These are phyloP conservation scores for Lomentospora prolificans DNA, from an alignment of 2,329 filamentous ascomycete species.

Conservation along the genomic window DNA sequence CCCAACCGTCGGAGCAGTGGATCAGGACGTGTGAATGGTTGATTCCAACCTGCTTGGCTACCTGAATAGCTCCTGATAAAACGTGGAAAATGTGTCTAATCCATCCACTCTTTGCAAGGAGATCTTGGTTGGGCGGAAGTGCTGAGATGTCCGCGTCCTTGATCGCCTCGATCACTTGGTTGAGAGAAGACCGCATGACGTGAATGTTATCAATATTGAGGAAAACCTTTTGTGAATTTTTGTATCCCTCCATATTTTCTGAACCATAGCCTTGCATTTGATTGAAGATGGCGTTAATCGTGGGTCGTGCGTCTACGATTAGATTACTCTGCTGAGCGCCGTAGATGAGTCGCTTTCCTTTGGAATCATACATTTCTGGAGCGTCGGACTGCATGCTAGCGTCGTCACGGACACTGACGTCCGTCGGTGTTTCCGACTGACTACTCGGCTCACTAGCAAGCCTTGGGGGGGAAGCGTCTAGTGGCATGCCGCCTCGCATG, in stretches of 20 bases:
- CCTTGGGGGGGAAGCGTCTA: slow-evolving; percentile 15
- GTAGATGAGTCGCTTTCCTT: slow-evolving; percentile 60
- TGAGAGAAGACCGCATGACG: slow-evolving; percentile 87
- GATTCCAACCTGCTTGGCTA: slow-evolving; percentile 79
- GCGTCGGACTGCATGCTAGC: slow-evolving; percentile 36
- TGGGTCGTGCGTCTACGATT: slow-evolving; percentile 91
- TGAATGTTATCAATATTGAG: slow-evolving; percentile 98
- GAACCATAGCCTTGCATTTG: slow-evolving; percentile 88
- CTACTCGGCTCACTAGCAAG: background rate
- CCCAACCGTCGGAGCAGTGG: slow-evolving; percentile 98
- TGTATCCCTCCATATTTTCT: slow-evolving; percentile 97
- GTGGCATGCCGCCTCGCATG: slow-evolving; percentile 20
- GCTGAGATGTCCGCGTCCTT: slow-evolving; percentile 87
- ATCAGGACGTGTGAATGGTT: slow-evolving; percentile 92
- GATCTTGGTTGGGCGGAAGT: slow-evolving; percentile 70
- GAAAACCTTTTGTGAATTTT: slow-evolving; percentile 81
- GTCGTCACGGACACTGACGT: slow-evolving; percentile 20
- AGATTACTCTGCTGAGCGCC: slow-evolving; percentile 89
- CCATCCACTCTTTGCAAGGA: slow-evolving; percentile 79
- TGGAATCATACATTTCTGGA: slow-evolving; percentile 48
- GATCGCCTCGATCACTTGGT: slow-evolving; percentile 75
- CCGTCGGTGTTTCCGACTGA: slow-evolving; percentile 1
- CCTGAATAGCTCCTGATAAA: slow-evolving; percentile 73
- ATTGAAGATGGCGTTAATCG: slow-evolving; percentile 89
- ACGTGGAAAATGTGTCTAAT: slow-evolving; percentile 79